These are phyloP conservation scores for Brettanomyces nanus DNA, from an alignment of 805 yeast genomes.

Conservation along the genomic window DNA sequence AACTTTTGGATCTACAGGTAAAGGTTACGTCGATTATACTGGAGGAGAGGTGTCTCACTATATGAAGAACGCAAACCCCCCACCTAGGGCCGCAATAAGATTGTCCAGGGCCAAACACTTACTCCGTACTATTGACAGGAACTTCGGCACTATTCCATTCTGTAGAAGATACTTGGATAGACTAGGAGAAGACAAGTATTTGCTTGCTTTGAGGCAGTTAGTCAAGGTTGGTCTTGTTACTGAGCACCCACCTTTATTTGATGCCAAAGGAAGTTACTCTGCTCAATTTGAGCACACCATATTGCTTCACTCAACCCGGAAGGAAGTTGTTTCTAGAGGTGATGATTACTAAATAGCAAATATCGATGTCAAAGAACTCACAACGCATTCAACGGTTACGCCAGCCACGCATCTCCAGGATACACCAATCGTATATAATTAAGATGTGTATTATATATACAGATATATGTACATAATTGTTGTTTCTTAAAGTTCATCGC, in stretches of 20 bases:
- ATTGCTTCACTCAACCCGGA: slow-evolving; percentile 78
- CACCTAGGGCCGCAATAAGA: slow-evolving; percentile 43
- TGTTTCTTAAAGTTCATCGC: too few species aligned
- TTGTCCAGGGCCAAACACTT: slow-evolving; percentile 63
- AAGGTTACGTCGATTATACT: slow-evolving; percentile 63
- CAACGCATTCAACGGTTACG: too few species aligned
- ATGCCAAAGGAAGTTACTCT: slow-evolving; percentile 76
- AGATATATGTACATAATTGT: too few species aligned
- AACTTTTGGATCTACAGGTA: slow-evolving; percentile 95
- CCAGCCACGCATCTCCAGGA: too few species aligned
- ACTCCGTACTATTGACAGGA: slow-evolving; percentile 59
- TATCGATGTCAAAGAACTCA: too few species aligned
- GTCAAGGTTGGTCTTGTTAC: slow-evolving; percentile 83
- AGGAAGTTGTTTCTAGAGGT: slow-evolving; percentile 93
- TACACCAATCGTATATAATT: too few species aligned
- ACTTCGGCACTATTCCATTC: slow-evolving; percentile 93
- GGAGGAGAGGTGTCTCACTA: slow-evolving; percentile 96
- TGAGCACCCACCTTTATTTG: slow-evolving; percentile 91
- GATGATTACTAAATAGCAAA: slow-evolving; percentile 75
- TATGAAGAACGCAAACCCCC: slow-evolving; percentile 50
- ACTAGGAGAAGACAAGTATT: slow-evolving; percentile 84
- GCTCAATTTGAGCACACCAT: slow-evolving; percentile 97
- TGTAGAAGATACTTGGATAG: slow-evolving; percentile 93
- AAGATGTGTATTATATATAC: too few species aligned
- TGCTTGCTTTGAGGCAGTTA: slow-evolving; percentile 76